Evolutionary conservation across 345 rosid species (phyloP).

Genomic region (Linum lewisii): DNA sequence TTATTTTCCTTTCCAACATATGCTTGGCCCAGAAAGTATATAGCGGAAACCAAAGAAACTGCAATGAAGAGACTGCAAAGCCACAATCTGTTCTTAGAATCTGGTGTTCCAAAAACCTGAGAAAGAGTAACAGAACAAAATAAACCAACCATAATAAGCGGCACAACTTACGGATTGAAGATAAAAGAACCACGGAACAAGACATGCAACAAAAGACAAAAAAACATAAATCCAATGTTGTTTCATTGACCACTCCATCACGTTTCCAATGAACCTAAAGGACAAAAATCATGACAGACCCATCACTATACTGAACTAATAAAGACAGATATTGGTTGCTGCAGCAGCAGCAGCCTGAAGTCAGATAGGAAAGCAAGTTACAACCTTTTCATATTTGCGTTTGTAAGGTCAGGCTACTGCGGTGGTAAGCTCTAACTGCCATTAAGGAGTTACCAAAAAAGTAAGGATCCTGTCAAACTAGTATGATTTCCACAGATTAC

Average conservation of each 20-base stretch:
- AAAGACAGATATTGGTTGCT: too few relatives aligned
- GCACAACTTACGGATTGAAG: background rate
- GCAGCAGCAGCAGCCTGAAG: constrained; percentile 1
- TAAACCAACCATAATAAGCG: background rate
- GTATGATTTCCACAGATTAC: background rate
- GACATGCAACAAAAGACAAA: background rate
- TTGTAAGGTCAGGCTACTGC: background rate
- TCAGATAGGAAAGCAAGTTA: background rate
- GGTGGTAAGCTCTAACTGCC: background rate
- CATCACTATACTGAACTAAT: too few relatives aligned
- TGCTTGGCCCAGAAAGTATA: constrained; percentile 48
- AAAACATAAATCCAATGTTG: background rate
- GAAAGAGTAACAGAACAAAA: constrained; percentile 3
- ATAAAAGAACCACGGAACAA: background rate
- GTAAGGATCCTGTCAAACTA: background rate
- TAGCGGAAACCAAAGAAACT: constrained; percentile 41
- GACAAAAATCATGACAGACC: background rate
- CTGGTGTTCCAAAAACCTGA: constrained; percentile 35
- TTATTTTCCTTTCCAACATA: constrained; percentile 36
- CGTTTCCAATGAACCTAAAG: background rate
- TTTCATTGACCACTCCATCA: background rate
- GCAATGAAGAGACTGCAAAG: constrained; percentile 39
- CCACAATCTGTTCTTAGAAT: constrained; percentile 44
- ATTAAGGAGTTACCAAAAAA: background rate
- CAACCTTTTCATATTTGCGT: background rate